These are phyloP conservation scores for Fistulina hepatica DNA, from an alignment of 1,284 basidiomycete species.

Conservation along the genomic window DNA sequence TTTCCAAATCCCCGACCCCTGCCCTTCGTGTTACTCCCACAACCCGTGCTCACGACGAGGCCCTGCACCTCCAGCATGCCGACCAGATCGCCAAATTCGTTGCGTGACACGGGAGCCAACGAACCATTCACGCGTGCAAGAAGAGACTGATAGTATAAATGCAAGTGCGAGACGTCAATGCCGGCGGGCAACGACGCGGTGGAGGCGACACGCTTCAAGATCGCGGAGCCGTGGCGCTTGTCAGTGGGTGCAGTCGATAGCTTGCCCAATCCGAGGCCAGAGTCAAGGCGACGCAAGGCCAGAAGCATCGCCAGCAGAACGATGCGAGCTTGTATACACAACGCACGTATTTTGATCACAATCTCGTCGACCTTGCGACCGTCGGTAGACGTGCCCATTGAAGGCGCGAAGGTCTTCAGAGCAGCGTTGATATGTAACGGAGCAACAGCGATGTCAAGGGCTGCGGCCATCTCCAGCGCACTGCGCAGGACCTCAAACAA, in stretches of 20 bases:
- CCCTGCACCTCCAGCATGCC: conserved; percentile 64
- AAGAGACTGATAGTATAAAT: conserved; percentile 50
- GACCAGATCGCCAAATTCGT: conserved; percentile 63
- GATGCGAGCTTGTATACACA: conserved; percentile 64
- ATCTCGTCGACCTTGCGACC: no score
- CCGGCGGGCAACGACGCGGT: conserved; percentile 24
- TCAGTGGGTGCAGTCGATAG: conserved; percentile 50
- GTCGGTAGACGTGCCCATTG: conserved; percentile 40
- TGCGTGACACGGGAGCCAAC: conserved; percentile 57
- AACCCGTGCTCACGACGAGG: no score
- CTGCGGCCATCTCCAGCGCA: conserved; percentile 57
- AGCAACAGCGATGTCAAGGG: conserved; percentile 32
- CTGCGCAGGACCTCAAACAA: conserved; percentile 68
- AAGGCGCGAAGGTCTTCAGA: conserved; percentile 46
- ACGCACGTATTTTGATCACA: conserved; percentile 47
- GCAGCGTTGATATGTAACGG: conserved; percentile 58
- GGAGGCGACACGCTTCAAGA: no score
- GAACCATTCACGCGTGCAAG: conserved; percentile 44
- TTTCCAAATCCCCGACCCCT: no score
- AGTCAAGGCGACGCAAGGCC: conserved; percentile 48
- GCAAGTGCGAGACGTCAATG: conserved; percentile 48
- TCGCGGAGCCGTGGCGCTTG: no score
- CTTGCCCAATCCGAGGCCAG: conserved; percentile 42
- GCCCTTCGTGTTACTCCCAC: no score
- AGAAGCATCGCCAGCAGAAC: conserved; percentile 53